phyloP scores from a whole-genome alignment of 768 basidiomycete genomes.

The Auricularia heimuer region DNA sequence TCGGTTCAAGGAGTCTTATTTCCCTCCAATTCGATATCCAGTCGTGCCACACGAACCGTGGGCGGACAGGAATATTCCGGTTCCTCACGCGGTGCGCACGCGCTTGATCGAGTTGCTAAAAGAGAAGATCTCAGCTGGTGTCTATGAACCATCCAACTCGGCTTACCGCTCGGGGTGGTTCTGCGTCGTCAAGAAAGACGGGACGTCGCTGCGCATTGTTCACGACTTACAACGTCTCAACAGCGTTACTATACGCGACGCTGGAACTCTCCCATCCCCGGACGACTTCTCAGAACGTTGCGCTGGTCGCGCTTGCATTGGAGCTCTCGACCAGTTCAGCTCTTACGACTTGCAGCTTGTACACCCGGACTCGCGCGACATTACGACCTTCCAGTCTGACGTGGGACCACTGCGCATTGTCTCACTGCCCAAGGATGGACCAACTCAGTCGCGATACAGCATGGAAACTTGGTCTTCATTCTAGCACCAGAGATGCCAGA shows the following conservation, averaged over 20 bases:
- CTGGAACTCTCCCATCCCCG: constrained; percentile 24
- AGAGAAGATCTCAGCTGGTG: constrained; percentile 27
- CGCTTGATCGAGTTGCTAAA: constrained; percentile 24
- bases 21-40: constrained; percentile 25
- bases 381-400: constrained; percentile 33
- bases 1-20: constrained; percentile 14
- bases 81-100: constrained; percentile 21
- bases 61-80: constrained; percentile 23
- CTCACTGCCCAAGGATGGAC: constrained; percentile 31
- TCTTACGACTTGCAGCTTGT: constrained; percentile 28
- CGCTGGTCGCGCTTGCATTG: constrained; percentile 21
- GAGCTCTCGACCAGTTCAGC: constrained; percentile 15
- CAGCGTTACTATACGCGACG: constrained; percentile 27
- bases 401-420: constrained; percentile 23
- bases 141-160: constrained; percentile 30
- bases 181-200: constrained; percentile 15
- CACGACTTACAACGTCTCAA: constrained; percentile 32
- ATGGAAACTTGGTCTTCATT: constrained; percentile 29
- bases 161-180: constrained; percentile 34
- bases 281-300: constrained; percentile 27
- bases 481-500: constrained; percentile 32
- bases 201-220: constrained; percentile 20
- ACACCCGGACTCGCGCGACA: constrained; percentile 22
- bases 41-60: constrained; percentile 29
- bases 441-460: constrained; percentile 30